phyloP scores from a whole-genome alignment of 1,284 basidiomycete genomes.

The Ustilago crameri region DNA sequence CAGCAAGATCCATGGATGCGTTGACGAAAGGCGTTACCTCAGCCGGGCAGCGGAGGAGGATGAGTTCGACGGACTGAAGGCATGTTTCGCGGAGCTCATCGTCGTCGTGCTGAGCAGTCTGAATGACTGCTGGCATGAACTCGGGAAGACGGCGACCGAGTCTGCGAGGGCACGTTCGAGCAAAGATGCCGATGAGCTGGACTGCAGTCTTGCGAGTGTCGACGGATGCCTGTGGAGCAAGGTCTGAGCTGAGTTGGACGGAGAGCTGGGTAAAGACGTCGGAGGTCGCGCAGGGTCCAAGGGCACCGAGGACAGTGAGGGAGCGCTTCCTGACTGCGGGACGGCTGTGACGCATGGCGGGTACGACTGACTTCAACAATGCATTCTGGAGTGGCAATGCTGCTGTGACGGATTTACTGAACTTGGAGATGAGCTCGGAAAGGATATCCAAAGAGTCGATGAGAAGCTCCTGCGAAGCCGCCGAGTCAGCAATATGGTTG shows the following conservation, averaged over 20 bases:
- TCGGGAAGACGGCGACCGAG: slow-evolving; percentile 52
- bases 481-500: slow-evolving; percentile 71
- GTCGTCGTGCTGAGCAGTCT: slow-evolving; percentile 81
- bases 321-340: slow-evolving; percentile 57
- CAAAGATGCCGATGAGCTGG: slow-evolving; percentile 79
- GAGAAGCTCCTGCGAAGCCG: slow-evolving; percentile 80
- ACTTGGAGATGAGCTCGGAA: slow-evolving; percentile 85
- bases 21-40: slow-evolving; percentile 81
- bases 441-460: slow-evolving; percentile 91
- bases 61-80: slow-evolving; percentile 77
- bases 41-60: slow-evolving; percentile 80
- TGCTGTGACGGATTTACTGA: slow-evolving; percentile 68
- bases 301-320: slow-evolving; percentile 75
- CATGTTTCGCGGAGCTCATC: slow-evolving; percentile 71
- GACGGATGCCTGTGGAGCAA: slow-evolving; percentile 66
- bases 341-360: slow-evolving; percentile 46
- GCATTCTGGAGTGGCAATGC: slow-evolving; percentile 69
- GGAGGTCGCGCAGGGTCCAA: slow-evolving; percentile 69
- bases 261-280: slow-evolving; percentile 59
- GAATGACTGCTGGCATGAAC: slow-evolving; percentile 75
- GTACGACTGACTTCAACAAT: slow-evolving; percentile 78
- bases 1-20: slow-evolving; percentile 77
- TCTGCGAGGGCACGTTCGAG: slow-evolving; percentile 57
- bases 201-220: slow-evolving; percentile 78
- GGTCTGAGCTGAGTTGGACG: slow-evolving; percentile 42